Conservation (phyloP, 2,329 filamentous ascomycete species). For the Colletotrichum sublineola region DNA sequence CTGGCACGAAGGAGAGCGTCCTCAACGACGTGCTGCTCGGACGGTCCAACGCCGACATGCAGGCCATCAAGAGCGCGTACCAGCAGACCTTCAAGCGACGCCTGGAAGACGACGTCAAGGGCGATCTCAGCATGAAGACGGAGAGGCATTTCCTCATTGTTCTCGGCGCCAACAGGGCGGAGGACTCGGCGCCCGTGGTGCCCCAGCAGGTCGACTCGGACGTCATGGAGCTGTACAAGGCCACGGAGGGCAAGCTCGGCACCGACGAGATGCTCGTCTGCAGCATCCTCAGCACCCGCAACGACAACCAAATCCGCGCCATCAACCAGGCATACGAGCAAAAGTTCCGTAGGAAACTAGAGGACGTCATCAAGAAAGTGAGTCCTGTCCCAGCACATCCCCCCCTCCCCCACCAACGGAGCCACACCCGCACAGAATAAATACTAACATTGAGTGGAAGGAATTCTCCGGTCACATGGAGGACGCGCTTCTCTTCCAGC, state of each 20-base stretch:
- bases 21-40: slow-evolving; percentile 89
- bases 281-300: slow-evolving; percentile 80
- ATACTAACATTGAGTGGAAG: slow-evolving; percentile 48
- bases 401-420: no score
- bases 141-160: slow-evolving; percentile 88
- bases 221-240: slow-evolving; percentile 80
- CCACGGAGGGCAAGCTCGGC: slow-evolving; percentile 79
- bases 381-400: slow-evolving; percentile 44
- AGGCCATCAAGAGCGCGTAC: slow-evolving; percentile 87
- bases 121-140: slow-evolving; percentile 88
- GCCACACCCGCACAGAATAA: no score
- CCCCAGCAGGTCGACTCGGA: slow-evolving; percentile 82
- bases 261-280: slow-evolving; percentile 84
- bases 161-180: slow-evolving; percentile 78
- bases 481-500: slow-evolving; percentile 82
- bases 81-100: slow-evolving; percentile 73
- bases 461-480: slow-evolving; percentile 96
- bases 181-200: slow-evolving; percentile 81
- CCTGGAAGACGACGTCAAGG: slow-evolving; percentile 79
- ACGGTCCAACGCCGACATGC: slow-evolving; percentile 87
- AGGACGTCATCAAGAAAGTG: slow-evolving; percentile 79
- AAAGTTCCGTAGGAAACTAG: slow-evolving; percentile 78
- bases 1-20: slow-evolving; percentile 87
- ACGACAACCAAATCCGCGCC: slow-evolving; percentile 86
- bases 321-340: slow-evolving; percentile 81